phyloP scores from a whole-genome alignment of 2,329 filamentous ascomycete genomes.

The Penicillium sp. region DNA sequence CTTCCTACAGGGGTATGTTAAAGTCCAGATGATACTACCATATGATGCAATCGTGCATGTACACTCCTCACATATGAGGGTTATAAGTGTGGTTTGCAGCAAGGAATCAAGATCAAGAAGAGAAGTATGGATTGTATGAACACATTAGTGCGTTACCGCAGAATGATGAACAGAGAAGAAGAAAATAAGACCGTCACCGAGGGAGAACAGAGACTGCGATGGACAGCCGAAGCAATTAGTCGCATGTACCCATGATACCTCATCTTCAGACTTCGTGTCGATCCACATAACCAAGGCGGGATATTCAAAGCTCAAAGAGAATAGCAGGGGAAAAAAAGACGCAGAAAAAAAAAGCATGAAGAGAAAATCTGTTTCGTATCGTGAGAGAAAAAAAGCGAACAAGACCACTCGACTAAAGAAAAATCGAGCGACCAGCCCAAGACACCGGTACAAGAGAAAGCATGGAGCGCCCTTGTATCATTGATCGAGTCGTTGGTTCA shows the following conservation, averaged over 20 bases:
- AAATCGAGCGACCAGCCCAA: not conserved
- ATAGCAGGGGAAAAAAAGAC: not conserved
- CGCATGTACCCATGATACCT: not conserved
- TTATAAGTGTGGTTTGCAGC: not conserved
- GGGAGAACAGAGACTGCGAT: not conserved
- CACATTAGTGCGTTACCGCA: conserved; percentile 2
- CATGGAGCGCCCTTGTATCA: not conserved
- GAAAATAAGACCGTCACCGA: not conserved
- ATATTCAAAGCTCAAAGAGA: conserved; percentile 1
- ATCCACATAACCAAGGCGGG: not conserved
- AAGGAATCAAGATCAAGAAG: not conserved
- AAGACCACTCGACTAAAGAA: not conserved
- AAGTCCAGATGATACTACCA: no score
- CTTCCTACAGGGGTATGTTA: no score
- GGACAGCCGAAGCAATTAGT: not conserved
- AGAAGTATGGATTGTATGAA: not conserved
- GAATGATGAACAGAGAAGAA: conserved; percentile 3
- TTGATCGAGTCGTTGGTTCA: not conserved
- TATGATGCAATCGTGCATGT: no score
- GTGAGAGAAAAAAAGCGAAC: not conserved
- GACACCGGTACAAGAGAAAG: not conserved
- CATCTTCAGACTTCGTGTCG: not conserved
- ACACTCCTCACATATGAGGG: no score
- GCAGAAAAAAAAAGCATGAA: not conserved
- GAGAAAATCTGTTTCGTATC: not conserved